Evolutionary conservation across 371 early-diverging fungal species (phyloP).

Genomic region (Mucor lusitanicus): DNA sequence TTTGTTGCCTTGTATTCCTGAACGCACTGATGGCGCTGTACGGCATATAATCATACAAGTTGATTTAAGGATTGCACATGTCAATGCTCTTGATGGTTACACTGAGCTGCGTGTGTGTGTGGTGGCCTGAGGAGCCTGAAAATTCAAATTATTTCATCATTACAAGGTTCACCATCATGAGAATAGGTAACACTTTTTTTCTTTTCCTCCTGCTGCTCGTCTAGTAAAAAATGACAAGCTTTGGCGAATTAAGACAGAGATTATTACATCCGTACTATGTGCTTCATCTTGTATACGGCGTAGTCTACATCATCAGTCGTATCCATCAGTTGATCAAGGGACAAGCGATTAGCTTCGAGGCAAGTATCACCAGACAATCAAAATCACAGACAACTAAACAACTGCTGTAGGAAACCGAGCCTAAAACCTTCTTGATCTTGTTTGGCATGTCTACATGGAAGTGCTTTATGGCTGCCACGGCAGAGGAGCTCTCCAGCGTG

Average conservation of each 20-base stretch:
- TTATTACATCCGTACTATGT: constrained; percentile 59
- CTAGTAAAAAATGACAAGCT: constrained; percentile 30
- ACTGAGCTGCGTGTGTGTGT: not conserved
- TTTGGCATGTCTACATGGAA: constrained; percentile 40
- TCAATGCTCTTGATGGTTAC: not conserved
- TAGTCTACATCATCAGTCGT: constrained; percentile 21
- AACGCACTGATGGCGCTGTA: no score
- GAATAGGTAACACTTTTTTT: not conserved
- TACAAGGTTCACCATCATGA: not conserved
- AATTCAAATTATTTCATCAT: constrained; percentile 1
- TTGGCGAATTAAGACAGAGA: constrained; percentile 46
- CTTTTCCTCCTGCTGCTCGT: not conserved
- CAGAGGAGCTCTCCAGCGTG: constrained; percentile 61
- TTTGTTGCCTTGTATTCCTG: not conserved
- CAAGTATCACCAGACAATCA: not conserved
- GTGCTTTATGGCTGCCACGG: constrained; percentile 42
- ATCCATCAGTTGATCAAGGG: constrained; percentile 6
- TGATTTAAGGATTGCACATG: not conserved
- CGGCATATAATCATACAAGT: not conserved
- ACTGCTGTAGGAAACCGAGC: constrained; percentile 37
- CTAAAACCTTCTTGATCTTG: constrained; percentile 31
- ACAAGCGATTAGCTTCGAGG: constrained; percentile 15
- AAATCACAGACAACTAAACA: not conserved
- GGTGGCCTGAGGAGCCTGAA: not conserved
- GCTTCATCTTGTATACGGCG: constrained; percentile 42